Conservation (phyloP, 768 basidiomycete species). For the Vararia minispora region DNA sequence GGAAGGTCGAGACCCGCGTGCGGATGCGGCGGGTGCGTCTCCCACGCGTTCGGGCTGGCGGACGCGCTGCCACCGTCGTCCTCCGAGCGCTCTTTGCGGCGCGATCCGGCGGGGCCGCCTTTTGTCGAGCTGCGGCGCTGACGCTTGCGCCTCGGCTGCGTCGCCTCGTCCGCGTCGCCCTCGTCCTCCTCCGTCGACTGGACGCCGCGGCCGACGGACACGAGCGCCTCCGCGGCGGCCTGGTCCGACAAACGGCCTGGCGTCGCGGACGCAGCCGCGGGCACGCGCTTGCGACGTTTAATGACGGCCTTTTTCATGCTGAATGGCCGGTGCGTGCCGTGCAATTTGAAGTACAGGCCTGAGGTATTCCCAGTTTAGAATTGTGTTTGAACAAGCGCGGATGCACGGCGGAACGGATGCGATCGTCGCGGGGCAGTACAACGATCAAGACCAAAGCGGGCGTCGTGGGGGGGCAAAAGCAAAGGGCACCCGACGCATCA, state of each 20-base stretch:
- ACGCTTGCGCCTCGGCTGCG: constrained; percentile 47
- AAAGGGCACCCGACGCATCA: constrained; percentile 4
- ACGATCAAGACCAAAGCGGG: constrained; percentile 5
- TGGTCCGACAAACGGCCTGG: constrained; percentile 61
- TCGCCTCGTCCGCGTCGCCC: constrained; percentile 29
- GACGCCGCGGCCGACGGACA: constrained; percentile 60
- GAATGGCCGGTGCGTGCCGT: constrained; percentile 92
- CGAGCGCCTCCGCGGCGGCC: constrained; percentile 82
- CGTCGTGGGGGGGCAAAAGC: background rate
- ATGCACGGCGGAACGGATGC: background rate
- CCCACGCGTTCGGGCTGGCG: background rate
- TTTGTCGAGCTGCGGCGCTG: constrained; percentile 25
- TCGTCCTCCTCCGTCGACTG: constrained; percentile 31
- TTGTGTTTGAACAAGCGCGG: background rate
- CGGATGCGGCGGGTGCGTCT: constrained; percentile 18
- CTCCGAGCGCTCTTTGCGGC: constrained; percentile 20
- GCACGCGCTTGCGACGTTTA: constrained; percentile 95
- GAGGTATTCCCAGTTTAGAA: constrained; percentile 9
- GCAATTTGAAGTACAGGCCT: constrained; percentile 98
- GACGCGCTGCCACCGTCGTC: constrained; percentile 14
- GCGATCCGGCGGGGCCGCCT: constrained; percentile 11
- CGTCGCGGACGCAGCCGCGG: constrained; percentile 50
- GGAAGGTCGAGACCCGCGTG: constrained; percentile 52
- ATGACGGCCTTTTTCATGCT: constrained; percentile 99
- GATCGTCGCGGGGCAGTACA: background rate